Percentiles rank a stretch among this genome's conserved stretches.
These are phyloP conservation scores for Talaromyces islandicus DNA, from an alignment of 2,329 filamentous ascomycete genomes.

Conservation along the genomic window DNA sequence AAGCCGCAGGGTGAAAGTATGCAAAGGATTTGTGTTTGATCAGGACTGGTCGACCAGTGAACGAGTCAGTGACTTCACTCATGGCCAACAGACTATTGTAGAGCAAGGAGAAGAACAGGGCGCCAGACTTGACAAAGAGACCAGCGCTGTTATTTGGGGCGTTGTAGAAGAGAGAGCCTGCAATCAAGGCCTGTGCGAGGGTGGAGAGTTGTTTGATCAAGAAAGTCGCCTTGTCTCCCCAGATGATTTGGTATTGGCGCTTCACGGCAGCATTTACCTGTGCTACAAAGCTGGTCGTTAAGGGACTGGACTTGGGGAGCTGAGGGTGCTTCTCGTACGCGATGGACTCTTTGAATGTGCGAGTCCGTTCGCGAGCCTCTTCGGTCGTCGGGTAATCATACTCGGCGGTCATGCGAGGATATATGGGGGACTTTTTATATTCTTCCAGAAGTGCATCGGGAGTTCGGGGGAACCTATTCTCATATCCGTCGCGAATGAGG, in stretches of 20 bases:
- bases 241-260: slow-evolving; percentile 61
- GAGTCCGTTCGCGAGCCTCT: slow-evolving; percentile 44
- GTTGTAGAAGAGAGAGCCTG: slow-evolving; percentile 63
- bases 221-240: slow-evolving; percentile 59
- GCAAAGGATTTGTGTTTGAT: slow-evolving; percentile 56
- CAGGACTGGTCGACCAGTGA: slow-evolving; percentile 54
- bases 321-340: slow-evolving; percentile 50
- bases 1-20: slow-evolving; percentile 49
- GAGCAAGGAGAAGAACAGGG: slow-evolving; percentile 59
- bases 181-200: slow-evolving; percentile 55
- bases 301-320: slow-evolving; percentile 48
- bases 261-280: slow-evolving; percentile 30
- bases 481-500: slow-evolving; percentile 37
- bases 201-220: slow-evolving; percentile 57
- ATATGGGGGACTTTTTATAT: slow-evolving; percentile 51
- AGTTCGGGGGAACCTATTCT: slow-evolving; percentile 40
- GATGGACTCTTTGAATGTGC: slow-evolving; percentile 50
- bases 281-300: slow-evolving; percentile 56
- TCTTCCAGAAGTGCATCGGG: slow-evolving; percentile 38
- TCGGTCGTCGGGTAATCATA: slow-evolving; percentile 52
- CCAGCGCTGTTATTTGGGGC: slow-evolving; percentile 53
- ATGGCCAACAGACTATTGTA: slow-evolving; percentile 59
- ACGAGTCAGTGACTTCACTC: slow-evolving; percentile 61
- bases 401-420: slow-evolving; percentile 47
- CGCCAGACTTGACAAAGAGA: slow-evolving; percentile 59